A percentile compares a stretch with the other conserved stretches of the same genome.
Conservation (phyloP, 208 protist species). For the Angomonas deanei region DNA sequence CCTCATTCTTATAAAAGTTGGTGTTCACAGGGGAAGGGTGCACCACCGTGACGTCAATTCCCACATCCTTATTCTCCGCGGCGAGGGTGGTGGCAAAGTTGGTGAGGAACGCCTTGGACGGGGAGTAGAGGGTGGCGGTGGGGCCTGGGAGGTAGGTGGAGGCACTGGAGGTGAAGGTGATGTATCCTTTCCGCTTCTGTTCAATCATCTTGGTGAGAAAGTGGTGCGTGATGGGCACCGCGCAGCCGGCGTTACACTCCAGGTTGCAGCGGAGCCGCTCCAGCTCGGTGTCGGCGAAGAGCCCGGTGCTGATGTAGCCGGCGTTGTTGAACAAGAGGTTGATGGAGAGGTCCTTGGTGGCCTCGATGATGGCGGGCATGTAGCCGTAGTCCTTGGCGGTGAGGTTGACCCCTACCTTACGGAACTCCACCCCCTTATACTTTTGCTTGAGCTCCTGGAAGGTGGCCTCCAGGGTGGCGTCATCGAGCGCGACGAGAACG, state of each 20-base stretch:
- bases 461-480: constrained; percentile 78
- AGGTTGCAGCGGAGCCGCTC: constrained; percentile 81
- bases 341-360: constrained; percentile 68
- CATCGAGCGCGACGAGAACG: constrained; percentile 84
- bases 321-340: constrained; percentile 92
- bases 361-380: constrained; percentile 63
- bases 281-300: constrained; percentile 82
- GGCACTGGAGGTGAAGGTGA: constrained; percentile 88
- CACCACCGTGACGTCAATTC: constrained; percentile 85
- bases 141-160: constrained; percentile 79
- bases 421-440: constrained; percentile 72
- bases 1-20: constrained; percentile 88
- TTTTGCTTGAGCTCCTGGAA: constrained; percentile 72
- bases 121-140: constrained; percentile 87
- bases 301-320: constrained; percentile 89
- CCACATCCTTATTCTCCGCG: constrained; percentile 70
- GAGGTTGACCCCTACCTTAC: constrained; percentile 87
- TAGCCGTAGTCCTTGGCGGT: constrained; percentile 56
- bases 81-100: constrained; percentile 81
- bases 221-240: constrained; percentile 85
- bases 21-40: constrained; percentile 86
- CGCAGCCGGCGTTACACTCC: constrained; percentile 87
- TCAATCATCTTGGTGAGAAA: constrained; percentile 86
- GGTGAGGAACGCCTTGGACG: constrained; percentile 89
- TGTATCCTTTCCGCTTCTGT: constrained; percentile 60